Evolutionary conservation across 1,284 basidiomycete genomes (phyloP), one percentile per base, ranked within the genome.

Genomic region (Fomitiporia mediterranea): DNA sequence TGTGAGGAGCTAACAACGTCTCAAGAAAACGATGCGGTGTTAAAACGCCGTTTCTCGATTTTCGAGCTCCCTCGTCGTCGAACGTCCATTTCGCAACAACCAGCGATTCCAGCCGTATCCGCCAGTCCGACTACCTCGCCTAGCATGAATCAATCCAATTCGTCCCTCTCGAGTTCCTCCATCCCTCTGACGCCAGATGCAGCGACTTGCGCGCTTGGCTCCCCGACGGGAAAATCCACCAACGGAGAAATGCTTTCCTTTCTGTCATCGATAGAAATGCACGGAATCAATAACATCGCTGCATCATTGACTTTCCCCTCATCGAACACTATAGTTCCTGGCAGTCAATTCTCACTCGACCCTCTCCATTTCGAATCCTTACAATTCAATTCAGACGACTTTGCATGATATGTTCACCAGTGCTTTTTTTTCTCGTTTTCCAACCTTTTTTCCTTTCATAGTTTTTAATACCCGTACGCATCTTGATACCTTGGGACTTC

Each of bases 1-100:
- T 42, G 27, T 23, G 57, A 58, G 38, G 39, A 48, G 25, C 23
- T 55, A 6, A 21, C 25, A 5, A 28, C 48, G 15, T 7, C 47
- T 30, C 23, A 50, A 34, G 48, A 50, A 8, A n/a, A 25, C 11
- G 52, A 53, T 9, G 9, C n/a, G 7, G 44, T 17, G n/a, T n/a
- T 55, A 25, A 59, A 55, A 39, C 53, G 57, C 30, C 57, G 57
- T 21, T 59, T 59, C 32, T 59, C 57, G 15, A 55, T 59, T 32
- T 59, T 59, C 49, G 57, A 59, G 15, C 25, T 55, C 19, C 49
- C 53, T 15, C 28, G 57, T 5, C 28, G 48, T 17, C 48, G 53
- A 6, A 44, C 37, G 7, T 59, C 53, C 25, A 47, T 25, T 13
- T 55, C 53, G 15, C 53, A 53, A 27, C 49, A 53, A 28, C 50